Base-by-base conservation (phyloP, 1,284 basidiomycete species). In the Cryptococcus wingfieldii region DNA sequence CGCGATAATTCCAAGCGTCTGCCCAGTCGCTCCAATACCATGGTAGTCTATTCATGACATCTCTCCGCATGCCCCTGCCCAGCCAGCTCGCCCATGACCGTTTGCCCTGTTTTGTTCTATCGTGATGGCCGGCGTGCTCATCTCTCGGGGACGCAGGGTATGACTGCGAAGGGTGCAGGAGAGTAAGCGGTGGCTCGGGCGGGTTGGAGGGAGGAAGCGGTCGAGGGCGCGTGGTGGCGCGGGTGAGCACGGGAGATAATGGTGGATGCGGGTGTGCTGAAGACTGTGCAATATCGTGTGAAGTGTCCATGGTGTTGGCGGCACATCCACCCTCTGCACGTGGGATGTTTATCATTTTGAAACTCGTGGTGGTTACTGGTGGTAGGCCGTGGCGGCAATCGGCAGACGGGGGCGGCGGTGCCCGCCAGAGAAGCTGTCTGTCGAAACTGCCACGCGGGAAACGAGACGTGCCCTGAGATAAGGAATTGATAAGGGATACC, bases 21-120 rank as follows among this genome's bases (percentile, higher is more conserved):
- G 78, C 84, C 91, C 90, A 95, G 77, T 94, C 90, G 51, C 84
- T 87, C 42, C 80, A 55, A 74, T 95, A 96, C 79, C 83, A 94
- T 0, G 92, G 92, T 5, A 82, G 77, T 44, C 93, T 82, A 10
- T 87, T 81, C 48, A 79, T 79, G n/a, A 96, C 79, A 74, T 97
- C 93, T 45, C 82, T 80, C 38, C 81, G 66, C 69, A 97, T 93
- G 7, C 94, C 94, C 16, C 53, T 53, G 2, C 69, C 69, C 5
- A 71, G 44, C 47, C 52, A 47, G 2, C 54, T 25, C 31, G 42
- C 57, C 55, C 58, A 62, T 55, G 55, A 60, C 47, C 45, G 50
- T 16, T 44, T 46, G 5, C 31, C 38, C 7, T 43, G 18, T 14
- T 4, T 49, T 18, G 42, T 28, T 19, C 51, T 43, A 34, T n/a